These are phyloP conservation scores for Candida loeiensis DNA, from an alignment of 805 yeast species.

Conservation along the genomic window DNA sequence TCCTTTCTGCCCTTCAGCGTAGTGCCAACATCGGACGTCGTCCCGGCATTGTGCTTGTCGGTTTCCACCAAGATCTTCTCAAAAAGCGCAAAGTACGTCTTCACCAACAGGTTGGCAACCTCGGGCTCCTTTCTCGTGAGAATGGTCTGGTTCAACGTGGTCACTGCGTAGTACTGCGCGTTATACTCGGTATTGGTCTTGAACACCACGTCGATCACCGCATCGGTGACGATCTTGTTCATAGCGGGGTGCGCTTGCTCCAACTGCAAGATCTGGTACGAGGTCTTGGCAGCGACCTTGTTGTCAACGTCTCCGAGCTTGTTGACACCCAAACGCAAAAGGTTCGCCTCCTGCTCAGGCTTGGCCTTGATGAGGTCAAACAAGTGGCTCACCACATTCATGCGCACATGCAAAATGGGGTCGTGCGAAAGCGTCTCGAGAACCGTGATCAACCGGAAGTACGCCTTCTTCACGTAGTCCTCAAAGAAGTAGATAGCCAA, in stretches of 20 bases:
- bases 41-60: conserved; percentile 38
- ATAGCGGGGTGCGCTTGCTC: conserved; percentile 95
- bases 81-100: conserved; percentile 81
- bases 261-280: conserved; percentile 71
- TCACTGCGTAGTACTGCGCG: conserved; percentile 80
- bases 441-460: conserved; percentile 70
- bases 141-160: conserved; percentile 90
- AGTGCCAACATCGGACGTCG: conserved; percentile 45
- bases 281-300: conserved; percentile 84
- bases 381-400: conserved; percentile 69
- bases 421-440: conserved; percentile 85
- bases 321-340: conserved; percentile 84
- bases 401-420: conserved; percentile 82
- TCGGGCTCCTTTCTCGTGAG: conserved; percentile 70
- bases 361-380: conserved; percentile 77
- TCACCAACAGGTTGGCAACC: conserved; percentile 79
- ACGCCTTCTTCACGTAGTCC: conserved; percentile 76
- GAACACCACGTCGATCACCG: conserved; percentile 77
- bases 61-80: conserved; percentile 75
- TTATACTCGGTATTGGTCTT: conserved; percentile 73
- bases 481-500: conserved; percentile 81
- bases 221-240: conserved; percentile 76
- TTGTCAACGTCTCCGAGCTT: conserved; percentile 92
- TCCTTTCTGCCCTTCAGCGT: conserved; percentile 54
- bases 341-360: conserved; percentile 95